Evolutionary conservation across 2,329 filamentous ascomycete species (phyloP).

Genomic region (Diaporthe citrichinensis): DNA sequence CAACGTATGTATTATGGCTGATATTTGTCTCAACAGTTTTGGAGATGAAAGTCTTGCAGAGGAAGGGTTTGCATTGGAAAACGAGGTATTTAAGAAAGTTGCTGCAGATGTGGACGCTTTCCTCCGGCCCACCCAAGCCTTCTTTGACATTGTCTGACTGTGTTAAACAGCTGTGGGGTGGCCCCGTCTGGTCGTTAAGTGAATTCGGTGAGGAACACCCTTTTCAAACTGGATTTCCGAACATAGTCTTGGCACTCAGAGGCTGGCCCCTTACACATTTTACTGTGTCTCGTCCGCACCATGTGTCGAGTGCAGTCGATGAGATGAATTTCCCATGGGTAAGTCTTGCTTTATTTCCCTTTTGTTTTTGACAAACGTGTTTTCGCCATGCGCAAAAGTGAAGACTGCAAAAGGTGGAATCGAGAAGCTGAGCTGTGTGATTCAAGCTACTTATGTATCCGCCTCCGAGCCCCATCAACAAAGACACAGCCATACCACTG

Average conservation of each 20-base stretch:
- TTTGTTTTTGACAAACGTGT: background rate
- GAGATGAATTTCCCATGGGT: background rate
- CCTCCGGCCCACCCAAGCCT: background rate
- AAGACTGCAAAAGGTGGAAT: no score
- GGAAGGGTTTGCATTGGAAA: background rate
- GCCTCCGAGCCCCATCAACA: background rate
- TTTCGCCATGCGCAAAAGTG: no score
- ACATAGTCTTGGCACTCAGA: background rate
- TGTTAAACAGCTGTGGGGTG: background rate
- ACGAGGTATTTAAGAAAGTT: background rate
- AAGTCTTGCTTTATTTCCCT: background rate
- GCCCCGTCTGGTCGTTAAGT: background rate
- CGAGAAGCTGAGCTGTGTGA: background rate
- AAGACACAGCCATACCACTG: background rate
- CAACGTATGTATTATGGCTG: background rate
- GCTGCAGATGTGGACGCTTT: no score
- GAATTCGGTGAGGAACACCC: background rate
- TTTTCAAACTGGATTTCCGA: background rate
- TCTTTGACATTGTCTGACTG: background rate
- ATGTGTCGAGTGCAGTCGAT: background rate
- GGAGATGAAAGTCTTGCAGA: background rate
- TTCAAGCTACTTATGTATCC: background rate
- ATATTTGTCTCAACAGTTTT: background rate
- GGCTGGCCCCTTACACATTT: background rate
- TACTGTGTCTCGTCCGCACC: background rate